Evolutionary conservation across 345 rosid species (phyloP), one percentile per base, ranked within the genome.

Genomic region (Populus simonii): DNA sequence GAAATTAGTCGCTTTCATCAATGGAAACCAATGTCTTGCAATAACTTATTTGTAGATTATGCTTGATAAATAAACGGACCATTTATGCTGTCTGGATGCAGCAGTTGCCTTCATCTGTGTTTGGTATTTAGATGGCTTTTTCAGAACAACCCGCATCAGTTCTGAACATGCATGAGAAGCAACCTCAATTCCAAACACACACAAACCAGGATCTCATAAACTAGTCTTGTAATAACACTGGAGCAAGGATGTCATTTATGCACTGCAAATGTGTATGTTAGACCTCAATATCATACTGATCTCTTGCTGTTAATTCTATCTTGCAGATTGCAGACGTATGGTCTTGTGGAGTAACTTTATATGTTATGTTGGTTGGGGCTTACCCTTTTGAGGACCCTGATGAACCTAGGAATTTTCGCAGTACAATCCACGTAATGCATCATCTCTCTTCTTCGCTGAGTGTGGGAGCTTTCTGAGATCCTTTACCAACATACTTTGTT

Each of bases 381-480:
- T 96, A 94, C 83, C 99, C 99, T 73, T 96, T 96, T 5, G 99
- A 96, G 88, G 98, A 94, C 80, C 98, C 99, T 1, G 97, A 90
- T 18, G 98, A 94, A 78, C 99, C 99, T 55, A 96, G 89, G 88
- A 96, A 94, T 82, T 94, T 96, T 81, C 94, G 88, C 76, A 91
- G 85, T 80, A 96, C 99, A 6, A 94, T 96, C 83, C 97, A 94
- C 22, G 99, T 94, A 87, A 83, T 51, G n/a, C 55, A 49, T 74
- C 55, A 17, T 67, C 61, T 59, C 78, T 75, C 38, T 69, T 74
- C 47, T 12, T 15, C 25, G 27, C 31, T 65, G 51, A 71, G 49
- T 49, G 62, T 20, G 18, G 31, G 36, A 45, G 12, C 55, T 39
- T 70, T 47, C 38, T 55, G 12, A 13, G 27, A 57, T 43, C 73